Percentiles rank a stretch among this genome's conserved stretches.
Conservation (phyloP, 2,329 filamentous ascomycete species). For the Exophiala sp. region DNA sequence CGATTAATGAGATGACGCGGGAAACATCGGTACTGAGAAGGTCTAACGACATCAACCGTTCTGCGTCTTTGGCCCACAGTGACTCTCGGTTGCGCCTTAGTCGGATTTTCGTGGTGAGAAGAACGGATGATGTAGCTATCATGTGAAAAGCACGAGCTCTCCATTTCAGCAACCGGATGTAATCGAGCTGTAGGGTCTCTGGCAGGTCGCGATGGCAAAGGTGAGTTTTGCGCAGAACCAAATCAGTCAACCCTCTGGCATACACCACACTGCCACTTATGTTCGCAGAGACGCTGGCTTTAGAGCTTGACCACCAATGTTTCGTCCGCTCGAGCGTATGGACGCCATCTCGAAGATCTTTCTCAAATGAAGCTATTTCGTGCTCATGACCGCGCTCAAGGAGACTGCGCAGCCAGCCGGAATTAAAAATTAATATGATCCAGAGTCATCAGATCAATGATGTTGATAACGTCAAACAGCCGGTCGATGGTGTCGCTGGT, state of each 20-base stretch:
- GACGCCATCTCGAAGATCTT: constrained; percentile 48
- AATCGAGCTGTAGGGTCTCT: constrained; percentile 56
- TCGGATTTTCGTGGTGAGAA: constrained; percentile 60
- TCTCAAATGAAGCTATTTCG: constrained; percentile 54
- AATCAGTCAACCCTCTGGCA: constrained; percentile 54
- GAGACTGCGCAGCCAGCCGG: constrained; percentile 52
- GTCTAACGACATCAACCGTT: constrained; percentile 51
- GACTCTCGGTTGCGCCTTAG: constrained; percentile 59
- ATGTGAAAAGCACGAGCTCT: constrained; percentile 52
- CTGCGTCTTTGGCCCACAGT: constrained; percentile 58
- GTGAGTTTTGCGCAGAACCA: constrained; percentile 50
- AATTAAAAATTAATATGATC: constrained; percentile 63
- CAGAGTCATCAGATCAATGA: constrained; percentile 57
- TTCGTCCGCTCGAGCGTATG: constrained; percentile 49
- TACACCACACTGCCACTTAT: constrained; percentile 41
- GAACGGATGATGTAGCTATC: constrained; percentile 55
- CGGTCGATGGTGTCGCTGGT: constrained; percentile 55
- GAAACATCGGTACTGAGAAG: constrained; percentile 33
- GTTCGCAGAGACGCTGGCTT: constrained; percentile 3
- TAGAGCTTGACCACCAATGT: constrained; percentile 33
- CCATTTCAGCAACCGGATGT: constrained; percentile 48
- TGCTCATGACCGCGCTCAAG: constrained; percentile 58
- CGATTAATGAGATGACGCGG: constrained; percentile 42
- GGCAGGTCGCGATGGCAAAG: constrained; percentile 50
- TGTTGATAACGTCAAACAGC: constrained; percentile 54